Evolutionary conservation across 495 filamentous ascomycete genomes (phyloP).

Genomic region (Evernia prunastri): DNA sequence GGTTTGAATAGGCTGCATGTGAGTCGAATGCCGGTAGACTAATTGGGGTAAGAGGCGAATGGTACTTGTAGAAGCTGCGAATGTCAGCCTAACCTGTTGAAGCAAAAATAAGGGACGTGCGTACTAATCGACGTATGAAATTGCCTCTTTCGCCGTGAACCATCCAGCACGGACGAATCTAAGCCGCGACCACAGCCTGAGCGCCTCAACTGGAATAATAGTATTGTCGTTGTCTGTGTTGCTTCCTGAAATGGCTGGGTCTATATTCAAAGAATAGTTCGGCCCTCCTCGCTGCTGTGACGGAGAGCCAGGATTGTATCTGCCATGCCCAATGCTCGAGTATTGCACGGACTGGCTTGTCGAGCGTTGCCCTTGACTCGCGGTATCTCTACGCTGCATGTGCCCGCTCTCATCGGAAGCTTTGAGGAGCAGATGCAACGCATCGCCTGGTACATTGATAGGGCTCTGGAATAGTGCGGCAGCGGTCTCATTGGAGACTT

Average conservation of each 20-base stretch:
- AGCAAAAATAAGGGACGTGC: constrained; percentile 24
- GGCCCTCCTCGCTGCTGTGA: constrained; percentile 30
- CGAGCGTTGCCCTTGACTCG: constrained; percentile 14
- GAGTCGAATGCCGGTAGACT: constrained; percentile 76
- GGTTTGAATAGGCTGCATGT: constrained; percentile 61
- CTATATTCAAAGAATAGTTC: constrained; percentile 14
- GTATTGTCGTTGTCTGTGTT: neutral
- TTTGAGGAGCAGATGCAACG: constrained; percentile 53
- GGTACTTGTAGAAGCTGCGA: constrained; percentile 74
- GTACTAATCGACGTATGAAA: constrained; percentile 89
- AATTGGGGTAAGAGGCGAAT: constrained; percentile 87
- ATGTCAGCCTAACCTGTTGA: constrained; percentile 22
- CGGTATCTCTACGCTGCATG: constrained; percentile 23
- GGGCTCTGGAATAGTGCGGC: constrained; percentile 50
- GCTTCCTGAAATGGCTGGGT: constrained; percentile 26
- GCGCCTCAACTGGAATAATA: constrained; percentile 43
- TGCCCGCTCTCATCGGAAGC: constrained; percentile 50
- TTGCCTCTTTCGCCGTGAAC: constrained; percentile 89
- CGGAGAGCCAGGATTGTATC: constrained; percentile 21
- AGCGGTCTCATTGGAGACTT: constrained; percentile 50
- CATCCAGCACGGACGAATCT: constrained; percentile 92
- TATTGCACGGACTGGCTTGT: constrained; percentile 12
- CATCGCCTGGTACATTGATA: constrained; percentile 54
- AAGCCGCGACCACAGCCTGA: constrained; percentile 82
- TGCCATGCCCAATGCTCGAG: constrained; percentile 18